Base-by-base conservation (phyloP, 2,329 filamentous ascomycete species). In the Diatrype stigma region DNA sequence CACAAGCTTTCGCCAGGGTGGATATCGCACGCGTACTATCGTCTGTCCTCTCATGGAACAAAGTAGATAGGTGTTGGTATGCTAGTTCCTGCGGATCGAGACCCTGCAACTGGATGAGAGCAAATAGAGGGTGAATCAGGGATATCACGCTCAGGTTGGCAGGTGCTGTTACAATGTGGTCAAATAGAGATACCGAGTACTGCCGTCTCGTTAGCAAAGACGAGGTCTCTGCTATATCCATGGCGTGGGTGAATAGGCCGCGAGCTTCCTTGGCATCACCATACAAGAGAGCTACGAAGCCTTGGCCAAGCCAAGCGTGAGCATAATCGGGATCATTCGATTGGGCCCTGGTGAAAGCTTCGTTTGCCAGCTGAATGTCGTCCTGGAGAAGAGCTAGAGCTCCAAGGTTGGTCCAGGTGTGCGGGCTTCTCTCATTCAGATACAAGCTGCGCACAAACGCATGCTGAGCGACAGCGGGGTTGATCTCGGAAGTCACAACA, bases 311-410 rank as follows among this genome's bases (percentile, higher is more conserved):
- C 95, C 94, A 99, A 16, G 92, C 93, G 63, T 93, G 85, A 0
- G 91, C 85, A 64, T 93, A 96, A 57, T 96, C 93, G 0, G 95
- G 94, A 66, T 99, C 95, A 3, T 89, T 89, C 1, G 92, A 96
- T 67, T 99, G 94, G 3, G 92, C 90, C 55, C 90, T 81, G 2
- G 90, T 91, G 67, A 96, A 97, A 0, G 90, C 86, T 58, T 92
- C 84, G 61, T 96, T 95, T 6, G 94, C 91, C n/a, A 96, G 78
- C 62, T 91, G 81, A 19, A 85, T 70, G 61, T 99, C 94, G 51
- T 88, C 87, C 57, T 96, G 88, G 4, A 96, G 70, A 16, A 97
- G 76, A 52, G 94, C 96, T 8, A 99, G 75, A 0, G 89, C 85
- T 7, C 91, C 94, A 1, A 99, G 74, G 60, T 99, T 97, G 0